Base-by-base conservation (phyloP, 2,329 filamentous ascomycete genomes). In the Aspergillus oerlinghausenensis region DNA sequence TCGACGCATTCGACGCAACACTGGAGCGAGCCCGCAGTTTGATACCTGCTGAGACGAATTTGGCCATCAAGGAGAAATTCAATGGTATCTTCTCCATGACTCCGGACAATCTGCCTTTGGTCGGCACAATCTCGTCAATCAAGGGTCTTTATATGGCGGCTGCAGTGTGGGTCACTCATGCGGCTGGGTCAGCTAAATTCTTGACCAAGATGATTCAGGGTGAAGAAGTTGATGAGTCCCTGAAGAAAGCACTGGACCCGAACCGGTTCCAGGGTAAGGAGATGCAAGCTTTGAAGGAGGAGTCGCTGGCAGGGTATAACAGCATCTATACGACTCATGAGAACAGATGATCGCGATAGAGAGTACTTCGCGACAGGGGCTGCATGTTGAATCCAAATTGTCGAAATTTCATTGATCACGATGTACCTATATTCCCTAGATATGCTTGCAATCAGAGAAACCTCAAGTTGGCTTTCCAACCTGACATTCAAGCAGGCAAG, bases 141-240 rank as follows among this genome's bases (percentile, higher is more conserved):
- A 21, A 60, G 1, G 69, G 70, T 2, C 49, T 73, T 23, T 72
- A 67, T 55, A 55, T 73, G 19, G 68, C 67, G 5, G 70, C 68
- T 4, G 70, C 69, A 1, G 70, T 73, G 19, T 74, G 71, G 72
- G 65, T 74, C 35, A 72, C 71, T 0, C 68, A 71, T 58, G 71
- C 70, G 28, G 70, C 70, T 47, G 71, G 71, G 1, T 61, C 63
- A 5, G 71, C 69, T 17, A 68, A 63, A 29, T 56, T 73, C 19
- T 43, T 65, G 47, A 49, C 55, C 19, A 50, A 48, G 23, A 58
- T 56, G 45, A 53, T 60, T 17, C 55, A 55, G 45, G 60, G 59
- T 10, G 54, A 65, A 21, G 49, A 51, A 4, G 59, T 69, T 28
- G 63, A 66, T 50, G 57, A 55, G 38, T 38, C 9, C 28, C 35